Conservation (phyloP, 2,329 filamentous ascomycete genomes). For the Cordyceps sp. region DNA sequence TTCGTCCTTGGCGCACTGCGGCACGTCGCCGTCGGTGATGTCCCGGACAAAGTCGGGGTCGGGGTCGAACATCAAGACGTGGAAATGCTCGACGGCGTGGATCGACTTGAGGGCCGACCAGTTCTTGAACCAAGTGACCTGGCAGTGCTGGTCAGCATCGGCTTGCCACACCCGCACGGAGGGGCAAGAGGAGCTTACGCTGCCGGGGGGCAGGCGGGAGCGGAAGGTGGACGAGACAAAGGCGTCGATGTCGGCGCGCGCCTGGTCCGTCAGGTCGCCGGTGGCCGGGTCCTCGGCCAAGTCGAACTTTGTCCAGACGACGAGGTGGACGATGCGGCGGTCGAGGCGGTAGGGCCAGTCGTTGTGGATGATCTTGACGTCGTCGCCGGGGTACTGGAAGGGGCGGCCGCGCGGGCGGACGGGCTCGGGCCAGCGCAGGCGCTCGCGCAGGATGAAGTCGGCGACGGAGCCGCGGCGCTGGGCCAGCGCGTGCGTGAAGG, state of each 20-base stretch:
- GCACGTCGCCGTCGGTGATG: constrained; percentile 60
- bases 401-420: constrained; percentile 17
- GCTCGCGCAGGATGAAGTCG: constrained; percentile 54
- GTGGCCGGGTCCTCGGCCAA: constrained; percentile 50
- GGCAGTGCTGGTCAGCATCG: too few relatives aligned
- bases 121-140: constrained; percentile 46
- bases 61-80: constrained; percentile 76
- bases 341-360: constrained; percentile 93
- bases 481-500: constrained; percentile 48
- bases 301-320: constrained; percentile 85
- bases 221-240: constrained; percentile 57
- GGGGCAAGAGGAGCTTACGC: constrained; percentile 24
- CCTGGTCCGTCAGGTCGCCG: constrained; percentile 49
- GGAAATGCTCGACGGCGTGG: constrained; percentile 80
- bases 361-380: constrained; percentile 66
- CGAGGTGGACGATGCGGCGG: constrained; percentile 60
- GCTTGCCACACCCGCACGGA: neutral
- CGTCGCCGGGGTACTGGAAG: constrained; percentile 26
- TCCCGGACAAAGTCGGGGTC: constrained; percentile 50
- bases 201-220: constrained; percentile 27
- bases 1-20: constrained; percentile 44
- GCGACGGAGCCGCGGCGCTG: constrained; percentile 59
- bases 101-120: constrained; percentile 76
- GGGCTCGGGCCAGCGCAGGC: constrained; percentile 50
- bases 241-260: constrained; percentile 47